Base-by-base conservation (phyloP, 208 protist genomes). In the Trichomonas gallinae region DNA sequence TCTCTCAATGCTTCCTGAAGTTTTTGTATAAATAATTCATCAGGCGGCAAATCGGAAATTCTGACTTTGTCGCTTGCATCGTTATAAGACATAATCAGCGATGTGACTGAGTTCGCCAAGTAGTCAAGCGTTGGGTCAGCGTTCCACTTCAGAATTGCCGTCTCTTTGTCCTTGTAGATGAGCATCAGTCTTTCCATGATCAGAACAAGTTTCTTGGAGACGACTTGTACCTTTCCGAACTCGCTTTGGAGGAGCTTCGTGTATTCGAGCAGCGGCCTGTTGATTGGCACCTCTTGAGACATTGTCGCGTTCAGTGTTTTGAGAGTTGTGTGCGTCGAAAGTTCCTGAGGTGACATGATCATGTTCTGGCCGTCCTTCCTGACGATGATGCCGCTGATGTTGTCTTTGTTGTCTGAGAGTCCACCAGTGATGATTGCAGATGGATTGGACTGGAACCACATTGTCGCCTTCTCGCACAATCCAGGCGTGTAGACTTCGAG, bases 391-490 rank as follows among this genome's bases (percentile, higher is more conserved):
- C 96, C 96, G 8, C 81, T 96, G 8, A 97, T 89, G 42, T 96
- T 34, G 63, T 97, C 89, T 42, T 89, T 89, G 21, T 63, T 81
- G 34, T 96, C 96, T 4, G 9, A 23, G 0, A 97, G 26, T 23
- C 46, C 40, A 15, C 96, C 96, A 34, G 63, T 96, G 31, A 97
- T 96, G 9, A 96, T 96, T 11, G 96, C 96, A 8, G 96, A 42
- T 26, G 88, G 96, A 46, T 97, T 89, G n/a, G 34, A 44, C 23
- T 89, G 31, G 87, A 97, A 97, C 40, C 96, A 96, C 11, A 97
- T 63, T 91, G 63, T 96, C 49, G 96, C 96, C 31, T 48, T n/a
- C n/a, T 97, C 88, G 45, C 96, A 97, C 40, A 96, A 21, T 36
- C 40, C 89, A 34, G 96, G 96, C 13, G 58, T 85, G 63, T 85